phyloP scores from a whole-genome alignment of 768 basidiomycete species.

The Jaapia argillacea region DNA sequence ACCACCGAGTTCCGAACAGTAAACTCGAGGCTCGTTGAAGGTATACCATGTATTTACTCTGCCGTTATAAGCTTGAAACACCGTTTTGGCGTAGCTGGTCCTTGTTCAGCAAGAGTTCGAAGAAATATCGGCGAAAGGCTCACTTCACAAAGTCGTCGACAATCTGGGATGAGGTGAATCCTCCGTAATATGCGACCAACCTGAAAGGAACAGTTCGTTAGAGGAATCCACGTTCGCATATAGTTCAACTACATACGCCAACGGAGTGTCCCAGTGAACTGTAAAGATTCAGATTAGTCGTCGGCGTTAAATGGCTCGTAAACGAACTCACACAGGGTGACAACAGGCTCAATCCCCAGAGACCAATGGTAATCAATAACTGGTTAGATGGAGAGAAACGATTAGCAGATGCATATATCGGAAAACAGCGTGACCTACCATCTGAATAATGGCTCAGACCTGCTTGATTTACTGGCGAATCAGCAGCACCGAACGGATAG shows the following conservation, averaged over 20 bases:
- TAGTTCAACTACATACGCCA: too few relatives aligned
- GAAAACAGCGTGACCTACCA: constrained; percentile 15
- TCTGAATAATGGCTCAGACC: constrained; percentile 37
- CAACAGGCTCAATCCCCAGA: constrained; percentile 33
- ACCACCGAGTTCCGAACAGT: constrained; percentile 24
- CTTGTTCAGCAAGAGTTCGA: background rate
- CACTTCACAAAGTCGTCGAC: constrained; percentile 40
- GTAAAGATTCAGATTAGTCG: background rate
- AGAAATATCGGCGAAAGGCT: constrained; percentile 1
- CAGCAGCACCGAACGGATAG: constrained; percentile 36
- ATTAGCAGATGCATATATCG: background rate
- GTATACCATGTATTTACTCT: constrained; percentile 43
- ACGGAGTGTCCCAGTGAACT: constrained; percentile 43
- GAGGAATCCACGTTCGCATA: too few relatives aligned
- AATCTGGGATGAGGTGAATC: constrained; percentile 33
- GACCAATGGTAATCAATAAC: constrained; percentile 36
- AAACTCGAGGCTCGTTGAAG: constrained; percentile 41
- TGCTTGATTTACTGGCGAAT: constrained; percentile 38
- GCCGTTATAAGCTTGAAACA: constrained; percentile 38
- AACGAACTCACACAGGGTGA: constrained; percentile 34
- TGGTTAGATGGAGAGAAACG: constrained; percentile 9
- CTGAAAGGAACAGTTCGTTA: too few relatives aligned
- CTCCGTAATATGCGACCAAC: constrained; percentile 39
- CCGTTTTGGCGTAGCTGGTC: constrained; percentile 35
- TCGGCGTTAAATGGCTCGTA: background rate